A percentile compares a stretch with the other conserved stretches of the same genome.
Evolutionary conservation across 1,139 yeast genomes (phyloP).

Genomic region (Pneumocystis carinii): DNA sequence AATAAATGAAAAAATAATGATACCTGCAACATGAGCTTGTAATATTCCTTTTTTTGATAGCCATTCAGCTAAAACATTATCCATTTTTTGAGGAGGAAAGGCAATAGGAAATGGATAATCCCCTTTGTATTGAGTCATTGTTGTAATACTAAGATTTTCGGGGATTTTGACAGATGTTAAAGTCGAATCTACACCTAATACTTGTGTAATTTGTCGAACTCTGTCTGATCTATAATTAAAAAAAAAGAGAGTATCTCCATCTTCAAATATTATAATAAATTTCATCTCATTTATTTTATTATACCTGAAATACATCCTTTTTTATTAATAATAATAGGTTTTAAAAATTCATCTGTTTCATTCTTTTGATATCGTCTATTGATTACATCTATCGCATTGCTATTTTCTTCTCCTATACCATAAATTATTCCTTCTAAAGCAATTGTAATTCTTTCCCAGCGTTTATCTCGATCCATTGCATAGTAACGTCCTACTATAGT

Average conservation of each 20-base stretch:
- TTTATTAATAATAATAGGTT: constrained; percentile 12
- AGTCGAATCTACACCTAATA: constrained; percentile 16
- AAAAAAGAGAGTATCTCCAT: constrained; percentile 14
- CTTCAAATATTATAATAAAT: constrained; percentile 3
- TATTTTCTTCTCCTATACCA: constrained; percentile 11
- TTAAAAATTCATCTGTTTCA: constrained; percentile 16
- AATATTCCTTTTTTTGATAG: constrained; percentile 14
- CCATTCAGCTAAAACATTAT: constrained; percentile 17
- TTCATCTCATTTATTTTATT: not conserved
- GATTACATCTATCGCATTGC: constrained; percentile 10
- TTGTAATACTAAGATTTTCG: constrained; percentile 13
- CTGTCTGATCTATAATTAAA: constrained; percentile 17
- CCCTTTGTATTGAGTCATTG: constrained; percentile 17
- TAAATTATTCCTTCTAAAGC: constrained; percentile 14
- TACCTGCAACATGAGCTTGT: constrained; percentile 14
- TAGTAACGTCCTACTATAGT: constrained; percentile 16
- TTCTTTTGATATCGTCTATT: constrained; percentile 13
- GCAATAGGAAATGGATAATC: constrained; percentile 16
- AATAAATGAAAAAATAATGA: not conserved
- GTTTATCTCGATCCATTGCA: constrained; percentile 17
- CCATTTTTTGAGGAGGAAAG: constrained; percentile 16
- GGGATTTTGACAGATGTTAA: constrained; percentile 15
- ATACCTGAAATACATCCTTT: constrained; percentile 14
- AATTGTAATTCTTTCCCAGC: constrained; percentile 16
- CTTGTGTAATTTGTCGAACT: constrained; percentile 16